phyloP scores from a whole-genome alignment of 1,139 yeast species.

The Candida sanyaensis region DNA sequence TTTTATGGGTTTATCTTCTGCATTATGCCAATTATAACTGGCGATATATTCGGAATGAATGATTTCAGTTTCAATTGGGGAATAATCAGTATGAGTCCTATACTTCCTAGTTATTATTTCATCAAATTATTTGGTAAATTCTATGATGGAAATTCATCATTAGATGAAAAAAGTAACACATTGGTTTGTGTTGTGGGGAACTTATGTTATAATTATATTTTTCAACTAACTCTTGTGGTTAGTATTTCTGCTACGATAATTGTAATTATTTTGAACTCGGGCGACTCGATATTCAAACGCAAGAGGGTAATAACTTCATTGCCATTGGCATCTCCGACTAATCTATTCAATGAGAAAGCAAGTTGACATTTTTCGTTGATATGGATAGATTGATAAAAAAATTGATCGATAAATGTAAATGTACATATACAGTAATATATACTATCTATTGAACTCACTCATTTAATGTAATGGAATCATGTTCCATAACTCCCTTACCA shows the following conservation, averaged over 20 bases:
- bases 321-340: constrained; percentile 8
- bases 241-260: constrained; percentile 24
- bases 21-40: constrained; percentile 57
- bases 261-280: constrained; percentile 28
- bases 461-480: constrained; percentile 20
- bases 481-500: constrained; percentile 84
- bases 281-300: constrained; percentile 7
- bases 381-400: no score
- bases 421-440: no score
- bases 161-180: constrained; percentile 8
- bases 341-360: constrained; percentile 8
- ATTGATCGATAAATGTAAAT: no score
- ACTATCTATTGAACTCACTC: neutral
- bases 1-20: constrained; percentile 62
- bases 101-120: constrained; percentile 50
- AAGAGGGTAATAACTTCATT: constrained; percentile 7
- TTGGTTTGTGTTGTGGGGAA: constrained; percentile 39
- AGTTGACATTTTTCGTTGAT: neutral
- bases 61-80: constrained; percentile 63
- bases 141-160: constrained; percentile 46
- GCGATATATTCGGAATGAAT: constrained; percentile 58
- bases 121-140: constrained; percentile 53
- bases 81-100: constrained; percentile 53
- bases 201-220: constrained; percentile 46
- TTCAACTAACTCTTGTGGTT: constrained; percentile 34